phyloP scores from a whole-genome alignment of 768 basidiomycete species.

The Crassisporium funariophilum region DNA sequence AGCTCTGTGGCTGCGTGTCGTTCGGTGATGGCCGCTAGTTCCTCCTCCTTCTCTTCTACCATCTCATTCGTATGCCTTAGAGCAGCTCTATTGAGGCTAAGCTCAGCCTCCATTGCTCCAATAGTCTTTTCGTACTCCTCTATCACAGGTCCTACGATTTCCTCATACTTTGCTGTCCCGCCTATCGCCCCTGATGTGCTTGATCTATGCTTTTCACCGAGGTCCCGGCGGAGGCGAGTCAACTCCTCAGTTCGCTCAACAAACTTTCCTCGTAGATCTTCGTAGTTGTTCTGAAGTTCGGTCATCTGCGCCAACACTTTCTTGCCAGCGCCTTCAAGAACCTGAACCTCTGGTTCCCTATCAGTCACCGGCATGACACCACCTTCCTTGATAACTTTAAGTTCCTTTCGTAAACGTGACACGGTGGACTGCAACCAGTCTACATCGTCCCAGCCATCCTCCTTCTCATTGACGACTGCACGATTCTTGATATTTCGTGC shows the following conservation, averaged over 20 bases:
- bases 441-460: conserved; percentile 98
- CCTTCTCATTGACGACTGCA: conserved; percentile 88
- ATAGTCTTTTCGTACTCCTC: conserved; percentile 99
- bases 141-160: conserved; percentile 96
- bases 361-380: conserved; percentile 36
- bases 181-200: conserved; percentile 62
- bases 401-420: conserved; percentile 81
- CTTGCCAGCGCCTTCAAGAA: conserved; percentile 66
- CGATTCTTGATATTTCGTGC: conserved; percentile 97
- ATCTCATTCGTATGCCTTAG: conserved; percentile 90
- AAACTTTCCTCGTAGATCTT: conserved; percentile 80
- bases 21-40: conserved; percentile 64
- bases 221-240: conserved; percentile 74
- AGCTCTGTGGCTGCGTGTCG: conserved; percentile 78
- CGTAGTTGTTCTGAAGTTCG: conserved; percentile 84
- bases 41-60: conserved; percentile 89
- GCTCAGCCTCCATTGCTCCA: conserved; percentile 89
- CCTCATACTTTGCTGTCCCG: conserved; percentile 81
- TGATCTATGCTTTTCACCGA: conserved; percentile 71
- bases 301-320: conserved; percentile 79
- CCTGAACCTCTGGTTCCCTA: conserved; percentile 38
- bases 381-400: conserved; percentile 79
- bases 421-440: conserved; percentile 94
- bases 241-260: conserved; percentile 90
- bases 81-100: conserved; percentile 84